Conservation (phyloP, 1,284 basidiomycete species). For the Tremellales sp. region DNA sequence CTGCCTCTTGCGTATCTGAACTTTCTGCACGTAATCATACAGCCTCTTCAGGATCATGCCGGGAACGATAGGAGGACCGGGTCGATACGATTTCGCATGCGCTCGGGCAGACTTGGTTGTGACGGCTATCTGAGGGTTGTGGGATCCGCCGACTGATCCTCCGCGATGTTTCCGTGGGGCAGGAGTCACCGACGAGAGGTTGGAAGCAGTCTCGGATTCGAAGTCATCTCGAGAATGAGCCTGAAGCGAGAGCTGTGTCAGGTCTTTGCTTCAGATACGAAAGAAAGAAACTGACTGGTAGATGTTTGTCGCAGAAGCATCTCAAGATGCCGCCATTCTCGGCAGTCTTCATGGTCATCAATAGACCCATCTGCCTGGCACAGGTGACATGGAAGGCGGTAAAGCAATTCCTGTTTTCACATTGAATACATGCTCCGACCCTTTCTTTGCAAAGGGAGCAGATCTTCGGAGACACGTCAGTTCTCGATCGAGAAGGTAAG, state of each 20-base stretch:
- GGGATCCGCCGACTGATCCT: conserved; percentile 1
- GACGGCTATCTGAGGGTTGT: conserved; percentile 12
- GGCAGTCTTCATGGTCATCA: conserved; percentile 82
- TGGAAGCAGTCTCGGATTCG: conserved; percentile 16
- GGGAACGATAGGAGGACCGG: conserved; percentile 55
- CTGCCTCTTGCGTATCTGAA: conserved; percentile 69
- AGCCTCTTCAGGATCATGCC: conserved; percentile 61
- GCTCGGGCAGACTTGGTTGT: conserved; percentile 54
- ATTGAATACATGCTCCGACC: conserved; percentile 94
- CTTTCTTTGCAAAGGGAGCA: conserved; percentile 81
- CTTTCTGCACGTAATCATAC: conserved; percentile 67
- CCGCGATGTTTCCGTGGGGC: neutral
- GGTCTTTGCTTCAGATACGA: neutral
- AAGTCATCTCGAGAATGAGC: conserved; percentile 15
- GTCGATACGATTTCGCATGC: conserved; percentile 54
- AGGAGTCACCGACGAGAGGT: conserved; percentile 14
- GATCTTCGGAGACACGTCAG: conserved; percentile 54
- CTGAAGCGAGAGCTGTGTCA: conserved; percentile 9
- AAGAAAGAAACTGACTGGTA: conserved; percentile 60
- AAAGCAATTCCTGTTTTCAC: conserved; percentile 85
- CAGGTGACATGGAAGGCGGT: conserved; percentile 95
- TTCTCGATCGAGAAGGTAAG: neutral
- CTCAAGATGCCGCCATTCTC: conserved; percentile 54
- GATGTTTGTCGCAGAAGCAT: conserved; percentile 82
- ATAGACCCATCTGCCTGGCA: conserved; percentile 74